Conservation (phyloP, 345 rosid species). For the Acer campestre region DNA sequence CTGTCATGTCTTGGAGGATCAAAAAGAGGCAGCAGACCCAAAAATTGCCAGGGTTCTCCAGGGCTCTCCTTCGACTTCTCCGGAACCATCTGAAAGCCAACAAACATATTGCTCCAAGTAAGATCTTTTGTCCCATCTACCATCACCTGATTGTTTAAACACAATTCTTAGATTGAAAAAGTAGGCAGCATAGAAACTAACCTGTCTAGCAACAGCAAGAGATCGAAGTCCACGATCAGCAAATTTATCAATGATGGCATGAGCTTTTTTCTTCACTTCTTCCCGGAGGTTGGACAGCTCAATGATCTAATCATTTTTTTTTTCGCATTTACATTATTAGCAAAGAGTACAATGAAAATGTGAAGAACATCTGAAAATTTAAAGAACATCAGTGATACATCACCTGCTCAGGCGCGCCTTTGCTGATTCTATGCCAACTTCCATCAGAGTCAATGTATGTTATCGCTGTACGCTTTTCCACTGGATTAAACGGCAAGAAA, state of each 20-base stretch:
- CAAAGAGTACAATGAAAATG: slow-evolving; percentile 6
- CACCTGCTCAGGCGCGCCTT: slow-evolving; percentile 91
- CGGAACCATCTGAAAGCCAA: slow-evolving; percentile 47
- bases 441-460: slow-evolving; percentile 69
- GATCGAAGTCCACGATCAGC: slow-evolving; percentile 87
- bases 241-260: slow-evolving; percentile 77
- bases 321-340: neutral
- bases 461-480: slow-evolving; percentile 86
- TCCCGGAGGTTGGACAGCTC: slow-evolving; percentile 70
- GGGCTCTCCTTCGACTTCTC: slow-evolving; percentile 67
- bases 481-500: slow-evolving; percentile 87
- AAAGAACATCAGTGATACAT: neutral
- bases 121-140: neutral
- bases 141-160: neutral
- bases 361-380: neutral
- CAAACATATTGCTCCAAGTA: neutral
- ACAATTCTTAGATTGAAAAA: neutral
- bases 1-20: slow-evolving; percentile 98
- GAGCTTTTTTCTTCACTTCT: slow-evolving; percentile 66
- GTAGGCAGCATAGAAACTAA: slow-evolving; percentile 19
- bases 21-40: slow-evolving; percentile 87
- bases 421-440: slow-evolving; percentile 77
- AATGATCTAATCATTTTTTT: slow-evolving; percentile 46
- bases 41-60: slow-evolving; percentile 87
- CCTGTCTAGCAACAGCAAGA: slow-evolving; percentile 77